Percentiles rank a stretch among this genome's conserved stretches.
Evolutionary conservation across 768 basidiomycete genomes (phyloP).

Genomic region (Strobilomyces confusus): DNA sequence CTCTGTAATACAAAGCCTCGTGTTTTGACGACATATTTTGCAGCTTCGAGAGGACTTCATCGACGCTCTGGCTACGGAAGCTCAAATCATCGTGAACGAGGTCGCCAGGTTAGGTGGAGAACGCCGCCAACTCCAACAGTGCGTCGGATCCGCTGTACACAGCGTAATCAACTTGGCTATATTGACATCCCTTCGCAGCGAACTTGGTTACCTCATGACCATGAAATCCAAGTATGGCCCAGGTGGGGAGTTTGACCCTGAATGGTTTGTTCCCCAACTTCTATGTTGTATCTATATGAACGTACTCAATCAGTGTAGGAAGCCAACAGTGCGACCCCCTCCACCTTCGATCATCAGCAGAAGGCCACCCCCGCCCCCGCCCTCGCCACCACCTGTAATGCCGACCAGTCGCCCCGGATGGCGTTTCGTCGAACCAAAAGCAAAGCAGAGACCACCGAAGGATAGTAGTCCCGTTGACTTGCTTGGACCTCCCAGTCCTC

Average conservation of each 20-base stretch:
- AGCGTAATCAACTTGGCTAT: not conserved
- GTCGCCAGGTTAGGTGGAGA: not conserved
- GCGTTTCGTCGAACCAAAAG: not conserved
- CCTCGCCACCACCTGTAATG: too few relatives aligned
- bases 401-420: not conserved
- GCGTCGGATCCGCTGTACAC: not conserved
- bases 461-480: not conserved
- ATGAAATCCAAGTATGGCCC: conserved; percentile 75
- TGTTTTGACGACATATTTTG: not conserved
- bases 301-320: not conserved
- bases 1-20: not conserved
- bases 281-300: not conserved
- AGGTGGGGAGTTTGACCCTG: conserved; percentile 81
- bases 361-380: too few relatives aligned
- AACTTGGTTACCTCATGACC: conserved; percentile 67
- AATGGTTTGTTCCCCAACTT: too few relatives aligned
- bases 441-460: not conserved
- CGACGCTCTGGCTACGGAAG: not conserved
- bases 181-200: conserved; percentile 37
- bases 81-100: not conserved
- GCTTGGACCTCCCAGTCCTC: not conserved
- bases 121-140: not conserved
- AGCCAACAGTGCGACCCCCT: not conserved
- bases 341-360: not conserved
- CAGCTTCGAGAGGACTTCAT: not conserved